Percentiles rank a stretch among this genome's conserved stretches.
Conservation (phyloP, 2,329 filamentous ascomycete genomes). For the Fusarium sp. region DNA sequence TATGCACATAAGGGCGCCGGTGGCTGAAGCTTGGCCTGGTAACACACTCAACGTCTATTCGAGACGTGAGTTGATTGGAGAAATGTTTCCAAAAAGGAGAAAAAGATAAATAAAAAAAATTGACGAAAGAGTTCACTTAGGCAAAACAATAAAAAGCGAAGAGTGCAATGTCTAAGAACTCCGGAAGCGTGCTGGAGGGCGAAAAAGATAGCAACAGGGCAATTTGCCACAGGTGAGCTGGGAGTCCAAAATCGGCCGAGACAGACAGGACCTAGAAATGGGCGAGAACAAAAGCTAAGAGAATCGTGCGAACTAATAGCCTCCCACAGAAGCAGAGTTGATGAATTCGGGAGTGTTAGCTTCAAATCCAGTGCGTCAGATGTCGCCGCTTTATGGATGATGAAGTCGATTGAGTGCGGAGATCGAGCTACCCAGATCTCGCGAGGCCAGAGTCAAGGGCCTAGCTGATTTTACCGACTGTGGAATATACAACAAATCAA, state of each 20-base stretch:
- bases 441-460: slow-evolving; percentile 2
- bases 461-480: background rate
- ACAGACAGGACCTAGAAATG: slow-evolving; percentile 3
- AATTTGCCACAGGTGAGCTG: slow-evolving; percentile 22
- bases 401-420: slow-evolving; percentile 25
- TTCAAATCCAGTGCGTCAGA: slow-evolving; percentile 24
- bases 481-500: background rate
- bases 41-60: slow-evolving; percentile 7
- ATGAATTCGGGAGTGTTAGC: background rate
- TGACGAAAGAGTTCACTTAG: background rate
- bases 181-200: background rate
- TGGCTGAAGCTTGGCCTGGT: background rate
- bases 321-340: background rate
- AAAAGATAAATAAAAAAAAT: background rate
- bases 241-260: slow-evolving; percentile 1
- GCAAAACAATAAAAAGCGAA: background rate
- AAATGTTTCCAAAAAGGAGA: background rate
- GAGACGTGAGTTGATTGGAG: slow-evolving; percentile 3
- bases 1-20: slow-evolving; percentile 22
- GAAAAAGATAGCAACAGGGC: background rate
- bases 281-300: background rate
- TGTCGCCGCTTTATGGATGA: slow-evolving; percentile 29
- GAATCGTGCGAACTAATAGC: background rate
- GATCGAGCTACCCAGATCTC: slow-evolving; percentile 23
- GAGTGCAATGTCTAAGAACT: background rate